These are phyloP conservation scores for Pyrenophora seminiperda DNA, from an alignment of 2,329 filamentous ascomycete genomes.

Conservation along the genomic window DNA sequence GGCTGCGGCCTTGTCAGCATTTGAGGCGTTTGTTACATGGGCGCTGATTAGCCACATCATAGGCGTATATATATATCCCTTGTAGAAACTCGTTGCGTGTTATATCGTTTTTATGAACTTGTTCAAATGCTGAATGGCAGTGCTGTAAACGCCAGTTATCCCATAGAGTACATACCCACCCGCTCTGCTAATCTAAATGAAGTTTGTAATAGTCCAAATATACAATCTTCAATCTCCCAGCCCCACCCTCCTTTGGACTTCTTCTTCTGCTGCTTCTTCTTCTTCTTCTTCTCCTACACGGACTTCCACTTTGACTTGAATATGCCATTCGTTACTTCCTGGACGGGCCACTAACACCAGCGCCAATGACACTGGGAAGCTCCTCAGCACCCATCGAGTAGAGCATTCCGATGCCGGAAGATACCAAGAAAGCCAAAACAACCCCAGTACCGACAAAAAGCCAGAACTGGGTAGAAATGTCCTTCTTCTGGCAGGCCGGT, in stretches of 20 bases:
- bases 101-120: slow-evolving; percentile 5
- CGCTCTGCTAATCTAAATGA: slow-evolving; percentile 24
- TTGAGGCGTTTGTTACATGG: slow-evolving; percentile 11
- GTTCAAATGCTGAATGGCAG: slow-evolving; percentile 32
- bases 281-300: background rate
- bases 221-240: slow-evolving; percentile 25
- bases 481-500: slow-evolving; percentile 84
- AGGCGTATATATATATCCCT: slow-evolving; percentile 1
- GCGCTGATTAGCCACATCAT: slow-evolving; percentile 2
- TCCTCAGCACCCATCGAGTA: slow-evolving; percentile 85
- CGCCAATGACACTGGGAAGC: slow-evolving; percentile 92
- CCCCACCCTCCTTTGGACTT: background rate
- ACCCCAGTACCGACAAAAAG: slow-evolving; percentile 78
- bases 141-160: slow-evolving; percentile 41
- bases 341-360: slow-evolving; percentile 75
- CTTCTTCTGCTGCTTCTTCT: background rate
- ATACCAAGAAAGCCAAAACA: slow-evolving; percentile 68
- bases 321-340: slow-evolving; percentile 42
- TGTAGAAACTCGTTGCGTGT: background rate
- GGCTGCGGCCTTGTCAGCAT: slow-evolving; percentile 12
- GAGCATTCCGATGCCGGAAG: slow-evolving; percentile 75
- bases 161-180: slow-evolving; percentile 27
- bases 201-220: slow-evolving; percentile 38
- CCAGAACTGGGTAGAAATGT: slow-evolving; percentile 88
- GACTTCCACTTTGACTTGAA: no score